These are phyloP conservation scores for Fusarium compactum DNA, from an alignment of 2,329 filamentous ascomycete species.

Conservation along the genomic window DNA sequence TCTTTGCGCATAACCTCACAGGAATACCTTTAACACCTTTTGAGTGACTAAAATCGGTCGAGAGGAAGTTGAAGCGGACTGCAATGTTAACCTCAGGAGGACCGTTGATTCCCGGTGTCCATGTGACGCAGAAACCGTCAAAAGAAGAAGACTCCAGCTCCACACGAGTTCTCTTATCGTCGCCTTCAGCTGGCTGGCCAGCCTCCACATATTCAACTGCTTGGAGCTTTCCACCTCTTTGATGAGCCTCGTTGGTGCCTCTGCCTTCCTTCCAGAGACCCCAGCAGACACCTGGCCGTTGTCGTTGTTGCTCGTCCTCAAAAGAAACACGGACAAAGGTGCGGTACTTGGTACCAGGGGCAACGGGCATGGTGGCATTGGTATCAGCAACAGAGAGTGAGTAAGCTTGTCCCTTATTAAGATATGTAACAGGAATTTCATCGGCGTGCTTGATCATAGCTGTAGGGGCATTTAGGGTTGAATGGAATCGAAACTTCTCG, in stretches of 20 bases:
- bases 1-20: conserved; percentile 92
- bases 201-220: conserved; percentile 92
- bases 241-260: conserved; percentile 95
- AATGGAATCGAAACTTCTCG: conserved; percentile 88
- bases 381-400: conserved; percentile 87
- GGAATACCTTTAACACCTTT: conserved; percentile 99
- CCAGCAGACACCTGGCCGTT: conserved; percentile 86
- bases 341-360: conserved; percentile 78
- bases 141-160: conserved; percentile 85
- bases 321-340: conserved; percentile 97
- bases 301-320: conserved; percentile 92
- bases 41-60: conserved; percentile 98
- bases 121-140: conserved; percentile 92
- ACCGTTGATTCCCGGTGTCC: conserved; percentile 80
- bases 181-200: conserved; percentile 68
- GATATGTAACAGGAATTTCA: conserved; percentile 96
- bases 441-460: conserved; percentile 93
- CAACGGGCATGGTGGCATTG: conserved; percentile 67
- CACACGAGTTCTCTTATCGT: conserved; percentile 75
- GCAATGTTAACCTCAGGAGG: conserved; percentile 84
- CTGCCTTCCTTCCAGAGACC: conserved; percentile 94
- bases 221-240: conserved; percentile 90
- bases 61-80: conserved; percentile 97
- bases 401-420: conserved; percentile 98
- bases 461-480: conserved; percentile 91